Conservation (phyloP, 768 basidiomycete genomes). For the Terana coerulea region DNA sequence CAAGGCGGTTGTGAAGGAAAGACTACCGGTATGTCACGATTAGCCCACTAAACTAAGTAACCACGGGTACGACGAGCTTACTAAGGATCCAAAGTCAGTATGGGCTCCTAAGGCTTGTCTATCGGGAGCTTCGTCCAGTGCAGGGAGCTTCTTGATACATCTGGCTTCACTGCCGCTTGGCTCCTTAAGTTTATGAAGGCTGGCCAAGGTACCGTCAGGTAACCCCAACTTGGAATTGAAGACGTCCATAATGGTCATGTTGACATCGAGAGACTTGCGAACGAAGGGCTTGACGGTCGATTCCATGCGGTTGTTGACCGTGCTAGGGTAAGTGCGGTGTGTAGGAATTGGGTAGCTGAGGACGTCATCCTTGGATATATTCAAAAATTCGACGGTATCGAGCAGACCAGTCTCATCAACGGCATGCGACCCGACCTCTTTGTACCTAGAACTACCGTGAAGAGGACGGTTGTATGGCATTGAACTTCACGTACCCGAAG, state of each 20-base stretch:
- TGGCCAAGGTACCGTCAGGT: slow-evolving; percentile 26
- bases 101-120: slow-evolving; percentile 28
- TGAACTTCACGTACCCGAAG: slow-evolving; percentile 27
- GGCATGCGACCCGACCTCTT: slow-evolving; percentile 29
- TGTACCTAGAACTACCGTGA: slow-evolving; percentile 19
- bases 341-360: slow-evolving; percentile 27
- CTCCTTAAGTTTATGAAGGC: slow-evolving; percentile 22
- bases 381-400: slow-evolving; percentile 33
- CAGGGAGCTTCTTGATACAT: slow-evolving; percentile 28
- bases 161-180: slow-evolving; percentile 29
- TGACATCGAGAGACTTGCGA: slow-evolving; percentile 27
- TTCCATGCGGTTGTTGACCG: slow-evolving; percentile 28
- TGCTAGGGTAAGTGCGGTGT: slow-evolving; percentile 31
- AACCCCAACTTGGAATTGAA: slow-evolving; percentile 32
- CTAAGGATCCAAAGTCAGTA: slow-evolving; percentile 32
- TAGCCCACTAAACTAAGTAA: neutral
- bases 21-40: slow-evolving; percentile 33
- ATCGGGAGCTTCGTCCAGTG: slow-evolving; percentile 6
- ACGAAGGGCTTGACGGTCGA: slow-evolving; percentile 27
- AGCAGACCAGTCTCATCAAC: slow-evolving; percentile 31
- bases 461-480: neutral
- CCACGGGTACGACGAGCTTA: neutral
- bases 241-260: slow-evolving; percentile 26
- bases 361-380: slow-evolving; percentile 34
- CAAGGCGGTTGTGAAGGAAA: slow-evolving; percentile 66